Evolutionary conservation across 2,329 filamentous ascomycete genomes (phyloP).

Genomic region (Calonectria montana): DNA sequence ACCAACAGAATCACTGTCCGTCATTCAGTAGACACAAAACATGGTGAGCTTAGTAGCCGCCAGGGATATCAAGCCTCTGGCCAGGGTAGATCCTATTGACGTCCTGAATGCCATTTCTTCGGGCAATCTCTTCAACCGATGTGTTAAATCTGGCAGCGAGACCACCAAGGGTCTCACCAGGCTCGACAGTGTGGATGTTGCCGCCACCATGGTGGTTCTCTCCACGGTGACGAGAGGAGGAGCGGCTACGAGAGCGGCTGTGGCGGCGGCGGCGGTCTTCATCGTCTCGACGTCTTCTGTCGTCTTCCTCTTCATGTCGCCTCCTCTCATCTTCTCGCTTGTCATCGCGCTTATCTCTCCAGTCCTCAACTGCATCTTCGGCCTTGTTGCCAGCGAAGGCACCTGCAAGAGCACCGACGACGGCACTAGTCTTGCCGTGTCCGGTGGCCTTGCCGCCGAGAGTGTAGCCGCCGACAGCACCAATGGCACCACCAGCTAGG

Average conservation of each 20-base stretch:
- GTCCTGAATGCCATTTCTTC: constrained; percentile 53
- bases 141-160: constrained; percentile 49
- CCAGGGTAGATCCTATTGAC: constrained; percentile 57
- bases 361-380: constrained; percentile 53
- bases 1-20: neutral
- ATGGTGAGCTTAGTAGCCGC: constrained; percentile 1
- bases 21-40: neutral
- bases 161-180: constrained; percentile 54
- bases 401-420: constrained; percentile 54
- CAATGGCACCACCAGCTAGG: constrained; percentile 53
- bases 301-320: constrained; percentile 26
- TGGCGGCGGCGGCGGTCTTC: constrained; percentile 29
- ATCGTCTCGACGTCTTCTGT: constrained; percentile 2
- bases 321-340: constrained; percentile 45
- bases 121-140: constrained; percentile 53
- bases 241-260: constrained; percentile 2
- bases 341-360: constrained; percentile 50
- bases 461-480: constrained; percentile 54
- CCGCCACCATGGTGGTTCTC: constrained; percentile 49
- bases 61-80: constrained; percentile 52
- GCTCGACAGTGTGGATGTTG: constrained; percentile 50
- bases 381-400: constrained; percentile 56
- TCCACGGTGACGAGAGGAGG: neutral
- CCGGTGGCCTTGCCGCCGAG: constrained; percentile 46
- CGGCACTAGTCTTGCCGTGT: constrained; percentile 47